A percentile compares a stretch with the other conserved stretches of the same genome.
Evolutionary conservation across 2,329 filamentous ascomycete genomes (phyloP).

Genomic region (Tolypocladium paradoxum): DNA sequence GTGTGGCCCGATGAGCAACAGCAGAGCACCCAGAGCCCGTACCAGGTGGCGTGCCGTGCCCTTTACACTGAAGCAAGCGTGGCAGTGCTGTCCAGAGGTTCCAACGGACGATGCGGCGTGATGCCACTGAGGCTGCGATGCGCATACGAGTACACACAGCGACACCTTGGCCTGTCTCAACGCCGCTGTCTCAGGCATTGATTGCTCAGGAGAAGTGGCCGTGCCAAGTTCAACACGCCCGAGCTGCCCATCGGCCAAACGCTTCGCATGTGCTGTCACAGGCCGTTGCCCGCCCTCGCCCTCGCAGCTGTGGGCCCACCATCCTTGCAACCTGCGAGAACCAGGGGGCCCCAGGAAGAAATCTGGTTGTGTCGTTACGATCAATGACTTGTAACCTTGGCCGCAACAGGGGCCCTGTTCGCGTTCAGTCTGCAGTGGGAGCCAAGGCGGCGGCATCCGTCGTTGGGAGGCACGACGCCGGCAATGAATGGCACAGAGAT

Average conservation of each 20-base stretch:
- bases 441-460: neutral
- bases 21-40: neutral
- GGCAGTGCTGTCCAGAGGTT: neutral
- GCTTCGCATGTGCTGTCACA: neutral
- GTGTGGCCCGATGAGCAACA: neutral
- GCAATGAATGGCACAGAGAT: neutral
- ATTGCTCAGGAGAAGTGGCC: no score
- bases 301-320: neutral
- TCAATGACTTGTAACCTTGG: neutral
- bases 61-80: neutral
- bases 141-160: no score
- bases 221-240: neutral
- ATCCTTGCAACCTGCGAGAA: neutral
- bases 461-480: neutral
- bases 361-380: no score
- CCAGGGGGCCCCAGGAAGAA: neutral
- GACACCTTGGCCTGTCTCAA: neutral
- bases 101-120: neutral
- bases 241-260: neutral
- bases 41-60: no score
- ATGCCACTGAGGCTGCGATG: neutral
- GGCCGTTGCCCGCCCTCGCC: neutral
- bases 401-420: neutral
- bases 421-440: neutral
- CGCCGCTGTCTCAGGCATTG: neutral